Evolutionary conservation across 116 monocot genomes (phyloP).

Genomic region (Phalaenopsis hybrid): DNA sequence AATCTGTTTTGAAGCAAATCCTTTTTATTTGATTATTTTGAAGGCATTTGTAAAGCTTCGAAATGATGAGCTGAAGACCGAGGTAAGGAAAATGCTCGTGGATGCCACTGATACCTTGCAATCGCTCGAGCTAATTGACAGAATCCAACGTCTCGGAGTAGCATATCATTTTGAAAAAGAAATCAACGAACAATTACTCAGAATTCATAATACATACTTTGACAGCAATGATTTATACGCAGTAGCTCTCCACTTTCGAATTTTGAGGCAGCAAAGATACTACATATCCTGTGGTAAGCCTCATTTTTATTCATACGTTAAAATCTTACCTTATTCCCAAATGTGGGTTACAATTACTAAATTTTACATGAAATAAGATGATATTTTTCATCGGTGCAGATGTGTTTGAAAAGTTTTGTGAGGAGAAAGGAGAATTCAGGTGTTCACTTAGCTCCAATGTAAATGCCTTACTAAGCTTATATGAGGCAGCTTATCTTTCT

Average conservation of each 20-base stretch:
- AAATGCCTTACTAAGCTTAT: slow-evolving; percentile 20
- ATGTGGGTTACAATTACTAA: neutral
- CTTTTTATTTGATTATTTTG: too few species aligned
- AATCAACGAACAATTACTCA: neutral
- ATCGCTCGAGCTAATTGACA: neutral
- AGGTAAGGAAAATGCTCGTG: too few species aligned
- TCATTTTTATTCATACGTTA: neutral
- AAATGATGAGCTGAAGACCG: too few species aligned
- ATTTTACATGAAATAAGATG: neutral
- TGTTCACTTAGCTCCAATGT: slow-evolving; percentile 4
- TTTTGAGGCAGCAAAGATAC: neutral
- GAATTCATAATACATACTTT: neutral
- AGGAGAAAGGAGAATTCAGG: slow-evolving; percentile 16
- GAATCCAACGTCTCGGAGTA: neutral
- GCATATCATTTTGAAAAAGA: neutral
- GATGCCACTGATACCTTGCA: neutral
- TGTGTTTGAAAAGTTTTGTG: slow-evolving; percentile 19
- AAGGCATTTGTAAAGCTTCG: too few species aligned
- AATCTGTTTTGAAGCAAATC: too few species aligned
- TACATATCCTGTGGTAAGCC: neutral
- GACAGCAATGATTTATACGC: neutral
- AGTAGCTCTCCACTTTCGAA: neutral
- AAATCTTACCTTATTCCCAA: neutral
- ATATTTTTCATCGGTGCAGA: slow-evolving; percentile 7
- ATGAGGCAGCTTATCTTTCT: slow-evolving; percentile 23